phyloP scores from a whole-genome alignment of 1,284 basidiomycete genomes.

The Sphaerobolus stellatus region DNA sequence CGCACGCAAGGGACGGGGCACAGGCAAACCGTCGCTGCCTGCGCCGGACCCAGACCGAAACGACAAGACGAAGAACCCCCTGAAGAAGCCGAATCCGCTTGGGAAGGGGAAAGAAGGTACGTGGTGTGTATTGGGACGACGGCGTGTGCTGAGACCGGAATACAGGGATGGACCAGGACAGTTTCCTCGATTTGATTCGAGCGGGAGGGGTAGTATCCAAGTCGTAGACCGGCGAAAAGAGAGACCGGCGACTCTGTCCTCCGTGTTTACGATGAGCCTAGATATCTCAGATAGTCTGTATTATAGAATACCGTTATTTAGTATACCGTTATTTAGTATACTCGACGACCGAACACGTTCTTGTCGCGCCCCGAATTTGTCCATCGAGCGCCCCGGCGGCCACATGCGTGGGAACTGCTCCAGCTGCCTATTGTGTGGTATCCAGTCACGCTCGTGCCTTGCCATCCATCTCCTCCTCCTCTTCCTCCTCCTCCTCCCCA shows the following conservation, averaged over 20 bases:
- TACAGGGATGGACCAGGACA: conserved; percentile 62
- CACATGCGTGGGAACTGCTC: conserved; percentile 2
- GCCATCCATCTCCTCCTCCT: conserved; percentile 6
- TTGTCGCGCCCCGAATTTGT: not conserved
- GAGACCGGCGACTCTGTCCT: too few species aligned
- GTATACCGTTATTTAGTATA: too few species aligned
- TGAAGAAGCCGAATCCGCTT: conserved; percentile 52
- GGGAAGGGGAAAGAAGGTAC: conserved; percentile 57
- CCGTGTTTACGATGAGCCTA: too few species aligned
- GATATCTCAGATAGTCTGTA: too few species aligned
- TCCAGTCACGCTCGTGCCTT: conserved; percentile 8
- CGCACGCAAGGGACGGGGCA: conserved; percentile 59
- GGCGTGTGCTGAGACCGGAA: conserved; percentile 12
- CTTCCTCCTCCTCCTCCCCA: conserved; percentile 1
- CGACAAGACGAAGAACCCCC: conserved; percentile 49
- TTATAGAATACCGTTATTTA: too few species aligned
- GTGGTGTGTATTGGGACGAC: conserved; percentile 20
- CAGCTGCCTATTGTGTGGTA: conserved; percentile 1
- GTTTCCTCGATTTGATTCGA: conserved; percentile 77
- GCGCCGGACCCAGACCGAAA: conserved; percentile 55
- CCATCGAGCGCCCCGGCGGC: not conserved
- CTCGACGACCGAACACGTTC: too few species aligned
- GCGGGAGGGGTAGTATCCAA: conserved; percentile 72
- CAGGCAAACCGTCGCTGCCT: conserved; percentile 68
- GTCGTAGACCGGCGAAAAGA: too few species aligned